Evolutionary conservation across 1,284 basidiomycete genomes (phyloP), one percentile per base, ranked within the genome.

Genomic region (Leccinum holopus): DNA sequence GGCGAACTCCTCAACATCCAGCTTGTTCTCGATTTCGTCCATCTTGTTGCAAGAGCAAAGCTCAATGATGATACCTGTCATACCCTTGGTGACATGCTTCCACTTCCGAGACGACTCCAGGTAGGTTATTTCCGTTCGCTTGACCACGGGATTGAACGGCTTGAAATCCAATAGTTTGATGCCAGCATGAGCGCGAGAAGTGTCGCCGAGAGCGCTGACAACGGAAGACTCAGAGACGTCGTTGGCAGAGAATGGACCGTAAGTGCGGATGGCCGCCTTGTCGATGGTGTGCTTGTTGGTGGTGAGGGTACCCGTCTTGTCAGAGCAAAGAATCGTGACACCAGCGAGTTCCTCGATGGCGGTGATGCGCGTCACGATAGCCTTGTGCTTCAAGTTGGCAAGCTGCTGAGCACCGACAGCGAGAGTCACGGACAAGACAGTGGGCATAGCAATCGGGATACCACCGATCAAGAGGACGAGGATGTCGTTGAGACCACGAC

Each of bases 211-310:
- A 61, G 94, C 90, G 64, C 84, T 81, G 61, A 96, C 91, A 67
- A 97, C 92, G 70, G 92, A 95, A 21, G 21, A 21, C 21, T 21
- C 21, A 39, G 84, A 78, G 76, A 97, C 91, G 68, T 96, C 94
- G 61, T 97, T 93, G 51, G 90, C 84, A 63, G 87, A 87, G 86
- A 94, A 96, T 67, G 90, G 86, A 65, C 91, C 89, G 80, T 98
- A 98, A 37, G 92, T 95, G 74, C 91, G 90, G 80, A 98, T 91
- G 70, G 95, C 95, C 75, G 88, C 85, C 74, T 87, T 91, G 81
- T 98, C 95, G 72, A 98, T 97, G 73, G 95, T 97, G 71, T 98
- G 92, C 84, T 98, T 97, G 88, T 98, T 98, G 82, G 96, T 97
- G 71, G 96, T 98, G 65, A 97, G 86, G 58, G 95, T 97, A 80